Evolutionary conservation across 2,329 filamentous ascomycete species (phyloP).

Genomic region (Zasmidium cellare): DNA sequence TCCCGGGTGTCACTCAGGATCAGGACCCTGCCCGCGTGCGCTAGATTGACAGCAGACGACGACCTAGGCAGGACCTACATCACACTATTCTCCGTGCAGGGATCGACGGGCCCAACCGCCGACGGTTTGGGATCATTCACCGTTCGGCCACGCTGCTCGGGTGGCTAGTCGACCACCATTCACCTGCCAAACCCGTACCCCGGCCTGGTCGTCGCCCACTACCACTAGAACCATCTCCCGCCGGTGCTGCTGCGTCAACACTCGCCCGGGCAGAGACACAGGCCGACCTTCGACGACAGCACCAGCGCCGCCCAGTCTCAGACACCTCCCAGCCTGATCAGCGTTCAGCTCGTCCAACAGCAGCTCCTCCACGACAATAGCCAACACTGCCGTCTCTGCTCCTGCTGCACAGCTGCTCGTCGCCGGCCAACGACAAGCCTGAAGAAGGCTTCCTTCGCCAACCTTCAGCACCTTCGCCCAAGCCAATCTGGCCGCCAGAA

Average conservation of each 20-base stretch:
- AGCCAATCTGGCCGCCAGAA: neutral
- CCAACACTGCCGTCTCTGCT: neutral
- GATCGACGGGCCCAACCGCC: constrained; percentile 5
- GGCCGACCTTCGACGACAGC: neutral
- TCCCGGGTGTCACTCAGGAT: neutral
- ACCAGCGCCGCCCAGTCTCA: neutral
- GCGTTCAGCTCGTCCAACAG: neutral
- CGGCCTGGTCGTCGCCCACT: neutral
- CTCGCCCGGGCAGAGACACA: too few relatives aligned
- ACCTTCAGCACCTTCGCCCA: constrained; percentile 5
- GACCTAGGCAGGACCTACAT: constrained; percentile 1
- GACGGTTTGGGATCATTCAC: constrained; percentile 9
- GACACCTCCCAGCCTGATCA: neutral
- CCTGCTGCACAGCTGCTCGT: neutral
- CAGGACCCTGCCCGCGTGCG: constrained; percentile 6
- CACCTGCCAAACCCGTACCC: neutral
- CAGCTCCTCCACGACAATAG: neutral
- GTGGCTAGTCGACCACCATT: constrained; percentile 1
- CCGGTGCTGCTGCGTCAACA: neutral
- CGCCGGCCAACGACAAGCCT: neutral
- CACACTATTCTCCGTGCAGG: constrained; percentile 6
- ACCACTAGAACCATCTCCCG: neutral
- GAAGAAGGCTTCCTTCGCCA: constrained; percentile 5
- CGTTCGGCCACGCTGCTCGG: constrained; percentile 4
- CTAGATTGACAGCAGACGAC: constrained; percentile 2